Evolutionary conservation across 306 rosid genomes (phyloP), one percentile per base, ranked within the genome.

Genomic region (Casuarina cunninghamiana): DNA sequence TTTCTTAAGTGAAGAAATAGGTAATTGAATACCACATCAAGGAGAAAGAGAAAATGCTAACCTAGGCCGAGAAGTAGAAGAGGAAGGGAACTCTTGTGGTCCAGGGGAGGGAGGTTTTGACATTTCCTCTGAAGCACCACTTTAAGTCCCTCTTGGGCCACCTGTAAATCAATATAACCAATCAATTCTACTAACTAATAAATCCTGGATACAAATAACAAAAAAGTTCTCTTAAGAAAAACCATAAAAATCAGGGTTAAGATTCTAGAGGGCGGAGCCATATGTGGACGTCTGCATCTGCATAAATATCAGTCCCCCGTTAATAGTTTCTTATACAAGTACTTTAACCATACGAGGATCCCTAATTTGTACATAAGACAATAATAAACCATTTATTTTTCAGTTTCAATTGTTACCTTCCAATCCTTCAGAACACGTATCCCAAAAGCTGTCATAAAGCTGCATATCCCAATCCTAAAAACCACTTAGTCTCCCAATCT

Each of bases 41-140:
- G 55, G 74, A 46, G 55, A 21, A 6, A 71, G 51, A 57, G 53
- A 78, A 38, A 63, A 77, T 62, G 65, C 91, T 81, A 44, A 91
- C 97, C 88, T 78, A 58, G 79, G 79, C 73, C 69, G 75, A 57
- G 88, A 81, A 39, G 75, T 71, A 75, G 88, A 86, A 76, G 91
- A 79, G 61, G 81, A 81, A 67, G 73, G 8, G 68, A 82, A 69
- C 75, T 78, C 87, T 54, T 37, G 77, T 69, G 69, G 84, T 79
- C 85, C 79, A 71, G 77, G 78, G 84, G 91, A 85, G 86, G 88
- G 88, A 84, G 90, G 82, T 86, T 86, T 89, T 71, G 95, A 87
- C 95, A 91, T 93, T 93, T 89, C 90, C 97, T 85, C 69, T 76
- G 73, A 77, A 71, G 77, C 3, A 50, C 84, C 81, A 67, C 84